A percentile compares a stretch with the other conserved stretches of the same genome.
These are phyloP conservation scores for Leishmania martiniquensis DNA, from an alignment of 208 protist species.

Conservation along the genomic window DNA sequence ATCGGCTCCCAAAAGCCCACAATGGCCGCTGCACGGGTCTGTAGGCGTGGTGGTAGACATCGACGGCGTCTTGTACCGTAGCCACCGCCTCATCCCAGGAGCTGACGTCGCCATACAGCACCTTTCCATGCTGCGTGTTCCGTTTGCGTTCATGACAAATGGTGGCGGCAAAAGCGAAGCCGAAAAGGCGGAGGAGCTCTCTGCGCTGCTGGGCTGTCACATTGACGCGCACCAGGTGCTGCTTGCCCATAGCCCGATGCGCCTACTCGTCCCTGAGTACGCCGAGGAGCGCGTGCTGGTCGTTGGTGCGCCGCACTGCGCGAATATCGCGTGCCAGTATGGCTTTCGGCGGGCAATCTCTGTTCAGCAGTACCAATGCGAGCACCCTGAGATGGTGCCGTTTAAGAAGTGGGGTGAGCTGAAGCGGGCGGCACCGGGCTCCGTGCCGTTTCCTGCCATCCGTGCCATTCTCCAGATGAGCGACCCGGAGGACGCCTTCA, in stretches of 20 bases:
- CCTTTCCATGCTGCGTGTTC: constrained; percentile 67
- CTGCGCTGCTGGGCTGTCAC: constrained; percentile 49
- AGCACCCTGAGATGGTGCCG: constrained; percentile 78
- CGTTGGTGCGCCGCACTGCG: constrained; percentile 54
- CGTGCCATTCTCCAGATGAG: constrained; percentile 74
- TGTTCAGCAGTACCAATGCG: constrained; percentile 70
- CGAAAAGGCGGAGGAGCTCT: constrained; percentile 78
- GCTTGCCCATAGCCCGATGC: constrained; percentile 83
- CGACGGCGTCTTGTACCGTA: constrained; percentile 81
- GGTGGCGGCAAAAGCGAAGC: constrained; percentile 63
- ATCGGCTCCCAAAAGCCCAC: not conserved
- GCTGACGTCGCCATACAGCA: constrained; percentile 68
- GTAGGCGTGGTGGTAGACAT: constrained; percentile 85
- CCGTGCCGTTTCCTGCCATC: constrained; percentile 53
- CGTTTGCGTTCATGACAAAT: constrained; percentile 90
- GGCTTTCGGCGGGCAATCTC: constrained; percentile 78
- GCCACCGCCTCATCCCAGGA: constrained; percentile 68
- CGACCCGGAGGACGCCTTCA: constrained; percentile 80
- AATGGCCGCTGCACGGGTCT: constrained; percentile 82
- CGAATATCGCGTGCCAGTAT: constrained; percentile 58
- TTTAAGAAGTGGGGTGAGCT: constrained; percentile 70
- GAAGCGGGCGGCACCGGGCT: constrained; percentile 16
- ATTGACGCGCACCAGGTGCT: constrained; percentile 69
- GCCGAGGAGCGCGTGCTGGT: constrained; percentile 60
- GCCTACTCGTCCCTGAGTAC: constrained; percentile 60